Evolutionary conservation across 352 stramenopile genomes (phyloP).

Genomic region (Pilasporangium apinafurcum): DNA sequence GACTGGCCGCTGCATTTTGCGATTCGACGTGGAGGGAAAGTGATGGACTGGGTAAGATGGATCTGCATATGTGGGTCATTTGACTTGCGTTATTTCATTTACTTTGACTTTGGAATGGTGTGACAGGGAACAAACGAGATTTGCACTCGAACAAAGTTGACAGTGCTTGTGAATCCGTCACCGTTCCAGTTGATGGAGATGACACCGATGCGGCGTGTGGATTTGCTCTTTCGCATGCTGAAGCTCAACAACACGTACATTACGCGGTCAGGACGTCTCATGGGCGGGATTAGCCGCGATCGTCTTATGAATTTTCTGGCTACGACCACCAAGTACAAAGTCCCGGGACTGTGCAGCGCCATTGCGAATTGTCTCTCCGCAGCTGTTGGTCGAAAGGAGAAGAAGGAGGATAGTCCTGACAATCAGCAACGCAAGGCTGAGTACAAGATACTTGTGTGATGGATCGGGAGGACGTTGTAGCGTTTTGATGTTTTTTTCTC

Average conservation of each 20-base stretch:
- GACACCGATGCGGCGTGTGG: conserved; percentile 77
- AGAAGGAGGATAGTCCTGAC: not conserved
- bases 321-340: conserved; percentile 54
- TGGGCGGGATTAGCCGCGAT: conserved; percentile 73
- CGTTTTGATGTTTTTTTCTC: too few species aligned
- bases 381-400: not conserved
- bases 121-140: conserved; percentile 48
- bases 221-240: conserved; percentile 86
- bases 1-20: conserved; percentile 63
- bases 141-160: conserved; percentile 55
- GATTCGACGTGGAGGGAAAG: conserved; percentile 56
- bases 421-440: not conserved
- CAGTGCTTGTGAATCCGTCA: conserved; percentile 69
- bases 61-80: not conserved
- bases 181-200: conserved; percentile 83
- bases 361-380: conserved; percentile 16
- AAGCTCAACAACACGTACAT: conserved; percentile 88
- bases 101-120: too few species aligned
- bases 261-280: conserved; percentile 66
- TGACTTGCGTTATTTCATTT: not conserved
- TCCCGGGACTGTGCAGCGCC: conserved; percentile 44
- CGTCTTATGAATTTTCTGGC: conserved; percentile 78
- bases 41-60: conserved; percentile 61
- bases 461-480: too few species aligned
- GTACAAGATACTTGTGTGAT: conserved; percentile 3